Conservation (phyloP, 1,284 basidiomycete species). For the Ustilago tritici region DNA sequence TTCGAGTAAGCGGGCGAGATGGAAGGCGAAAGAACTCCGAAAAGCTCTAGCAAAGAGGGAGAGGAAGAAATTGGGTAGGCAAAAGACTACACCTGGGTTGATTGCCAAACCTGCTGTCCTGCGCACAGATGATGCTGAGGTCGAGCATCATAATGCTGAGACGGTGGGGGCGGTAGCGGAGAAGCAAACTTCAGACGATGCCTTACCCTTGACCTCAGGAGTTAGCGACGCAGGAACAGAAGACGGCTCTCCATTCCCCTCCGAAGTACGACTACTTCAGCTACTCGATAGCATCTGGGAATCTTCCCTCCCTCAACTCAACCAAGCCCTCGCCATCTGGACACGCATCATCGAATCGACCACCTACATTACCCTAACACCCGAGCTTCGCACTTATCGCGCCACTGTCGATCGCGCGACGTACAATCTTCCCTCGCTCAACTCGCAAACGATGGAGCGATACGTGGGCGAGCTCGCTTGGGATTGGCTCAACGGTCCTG, state of each 20-base stretch:
- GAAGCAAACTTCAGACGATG: not conserved
- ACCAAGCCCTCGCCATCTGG: conserved; percentile 43
- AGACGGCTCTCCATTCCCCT: conserved; percentile 36
- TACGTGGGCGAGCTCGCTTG: conserved; percentile 54
- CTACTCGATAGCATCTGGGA: conserved; percentile 48
- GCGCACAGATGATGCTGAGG: conserved; percentile 8
- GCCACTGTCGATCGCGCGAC: conserved; percentile 59
- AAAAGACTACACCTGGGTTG: conserved; percentile 33
- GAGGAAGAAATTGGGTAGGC: conserved; percentile 37
- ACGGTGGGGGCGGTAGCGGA: not conserved
- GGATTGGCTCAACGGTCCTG: conserved; percentile 45
- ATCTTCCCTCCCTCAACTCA: conserved; percentile 18
- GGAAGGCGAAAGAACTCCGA: conserved; percentile 41
- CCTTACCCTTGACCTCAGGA: conserved; percentile 16
- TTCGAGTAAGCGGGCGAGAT: conserved; percentile 37
- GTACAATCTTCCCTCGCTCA: conserved; percentile 64
- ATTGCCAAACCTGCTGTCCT: conserved; percentile 32
- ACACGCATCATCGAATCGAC: conserved; percentile 15
- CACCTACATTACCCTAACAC: not conserved
- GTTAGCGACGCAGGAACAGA: conserved; percentile 26
- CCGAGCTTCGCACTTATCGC: conserved; percentile 40
- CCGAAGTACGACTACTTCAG: conserved; percentile 44
- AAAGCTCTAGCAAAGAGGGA: conserved; percentile 38
- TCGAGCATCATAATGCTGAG: not conserved
- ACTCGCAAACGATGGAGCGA: conserved; percentile 51